These are phyloP conservation scores for Alternaria arbusti DNA, from an alignment of 2,329 filamentous ascomycete genomes.

Conservation along the genomic window DNA sequence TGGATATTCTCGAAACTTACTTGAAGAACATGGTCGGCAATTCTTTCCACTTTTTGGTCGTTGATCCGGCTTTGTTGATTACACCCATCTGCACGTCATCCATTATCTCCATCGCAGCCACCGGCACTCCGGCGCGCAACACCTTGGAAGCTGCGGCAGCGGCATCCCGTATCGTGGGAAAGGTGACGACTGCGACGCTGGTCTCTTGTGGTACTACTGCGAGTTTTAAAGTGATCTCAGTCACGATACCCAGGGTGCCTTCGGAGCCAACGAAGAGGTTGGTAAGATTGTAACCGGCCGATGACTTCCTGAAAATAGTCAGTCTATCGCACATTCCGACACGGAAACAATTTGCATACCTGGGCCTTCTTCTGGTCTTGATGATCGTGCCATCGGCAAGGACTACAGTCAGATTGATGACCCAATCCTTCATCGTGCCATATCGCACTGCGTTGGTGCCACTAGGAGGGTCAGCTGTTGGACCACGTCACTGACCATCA, in stretches of 20 bases:
- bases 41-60: constrained; percentile 75
- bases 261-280: constrained; percentile 81
- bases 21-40: constrained; percentile 83
- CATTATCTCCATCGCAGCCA: constrained; percentile 85
- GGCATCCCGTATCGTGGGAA: constrained; percentile 77
- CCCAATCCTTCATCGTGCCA: constrained; percentile 88
- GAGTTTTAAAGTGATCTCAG: constrained; percentile 82
- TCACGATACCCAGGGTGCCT: constrained; percentile 80
- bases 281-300: constrained; percentile 84
- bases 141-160: constrained; percentile 75
- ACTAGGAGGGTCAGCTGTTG: constrained; percentile 48
- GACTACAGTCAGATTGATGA: constrained; percentile 81
- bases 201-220: constrained; percentile 77
- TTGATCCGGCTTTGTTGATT: constrained; percentile 76
- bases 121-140: constrained; percentile 75
- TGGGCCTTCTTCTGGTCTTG: constrained; percentile 77
- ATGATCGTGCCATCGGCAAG: constrained; percentile 79
- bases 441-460: constrained; percentile 83
- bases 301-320: constrained; percentile 64
- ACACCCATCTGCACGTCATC: constrained; percentile 88
- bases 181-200: constrained; percentile 80
- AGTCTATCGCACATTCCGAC: constrained; percentile 6
- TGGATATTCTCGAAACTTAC: constrained; percentile 47
- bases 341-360: constrained; percentile 45
- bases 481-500: background rate